Evolutionary conservation across 352 stramenopile species (phyloP).

Genomic region (Blastocystis sp.): DNA sequence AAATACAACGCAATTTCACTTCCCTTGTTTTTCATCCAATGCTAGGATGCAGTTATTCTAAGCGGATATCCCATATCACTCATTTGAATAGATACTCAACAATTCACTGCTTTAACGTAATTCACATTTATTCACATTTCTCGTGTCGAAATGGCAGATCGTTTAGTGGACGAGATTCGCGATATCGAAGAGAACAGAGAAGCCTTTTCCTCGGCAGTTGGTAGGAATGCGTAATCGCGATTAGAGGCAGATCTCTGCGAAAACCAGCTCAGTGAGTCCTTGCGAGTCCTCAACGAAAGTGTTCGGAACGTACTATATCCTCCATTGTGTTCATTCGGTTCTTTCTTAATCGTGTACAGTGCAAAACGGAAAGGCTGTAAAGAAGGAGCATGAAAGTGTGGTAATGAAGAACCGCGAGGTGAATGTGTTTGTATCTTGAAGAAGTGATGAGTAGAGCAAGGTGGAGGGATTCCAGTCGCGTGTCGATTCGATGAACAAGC

Average conservation of each 20-base stretch:
- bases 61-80: too few relatives aligned
- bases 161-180: background rate
- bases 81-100: too few relatives aligned
- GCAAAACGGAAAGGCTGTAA: background rate
- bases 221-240: background rate
- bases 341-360: background rate
- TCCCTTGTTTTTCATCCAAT: too few relatives aligned
- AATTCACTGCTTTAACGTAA: background rate
- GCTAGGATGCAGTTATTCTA: too few relatives aligned
- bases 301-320: slow-evolving; percentile 33
- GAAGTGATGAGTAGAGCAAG: background rate
- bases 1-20: too few relatives aligned
- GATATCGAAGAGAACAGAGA: slow-evolving; percentile 20
- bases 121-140: background rate
- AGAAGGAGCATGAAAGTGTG: background rate
- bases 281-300: background rate
- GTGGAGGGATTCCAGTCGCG: slow-evolving; percentile 1
- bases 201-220: background rate
- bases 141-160: background rate
- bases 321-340: background rate
- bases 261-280: background rate
- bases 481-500: background rate
- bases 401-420: slow-evolving; percentile 12
- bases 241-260: slow-evolving; percentile 11
- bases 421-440: background rate